Percentiles rank a stretch among this genome's conserved stretches.
These are phyloP conservation scores for Pythium apleroticum DNA, from an alignment of 352 stramenopile species.

Conservation along the genomic window DNA sequence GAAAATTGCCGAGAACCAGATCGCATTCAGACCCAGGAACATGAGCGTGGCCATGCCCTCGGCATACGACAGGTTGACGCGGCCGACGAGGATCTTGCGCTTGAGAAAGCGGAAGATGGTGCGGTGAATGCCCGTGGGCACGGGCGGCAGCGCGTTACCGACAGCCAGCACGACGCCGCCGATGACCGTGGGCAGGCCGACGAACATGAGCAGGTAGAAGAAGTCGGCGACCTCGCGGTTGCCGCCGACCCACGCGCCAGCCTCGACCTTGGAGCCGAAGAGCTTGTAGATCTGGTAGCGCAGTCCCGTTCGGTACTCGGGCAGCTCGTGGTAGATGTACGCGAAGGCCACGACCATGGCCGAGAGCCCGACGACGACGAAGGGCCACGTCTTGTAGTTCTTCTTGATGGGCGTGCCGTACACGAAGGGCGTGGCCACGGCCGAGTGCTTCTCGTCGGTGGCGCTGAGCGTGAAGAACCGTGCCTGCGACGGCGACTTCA, in stretches of 20 bases:
- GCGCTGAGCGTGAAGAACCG: conserved; percentile 76
- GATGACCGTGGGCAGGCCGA: conserved; percentile 74
- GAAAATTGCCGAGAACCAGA: conserved; percentile 83
- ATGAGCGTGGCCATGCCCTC: conserved; percentile 66
- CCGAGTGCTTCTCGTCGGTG: conserved; percentile 40
- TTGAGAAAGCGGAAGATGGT: conserved; percentile 80
- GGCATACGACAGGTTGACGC: conserved; percentile 78
- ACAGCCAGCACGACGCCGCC: conserved; percentile 63
- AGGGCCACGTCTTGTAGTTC: conserved; percentile 84
- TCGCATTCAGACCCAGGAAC: conserved; percentile 74
- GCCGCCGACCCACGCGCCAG: conserved; percentile 63
- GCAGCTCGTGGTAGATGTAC: conserved; percentile 74
- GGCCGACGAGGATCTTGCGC: conserved; percentile 69
- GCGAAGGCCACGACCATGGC: conserved; percentile 52
- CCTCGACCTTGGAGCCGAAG: conserved; percentile 53
- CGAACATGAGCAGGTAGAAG: conserved; percentile 64
- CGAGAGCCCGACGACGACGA: conserved; percentile 51
- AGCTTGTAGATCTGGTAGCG: conserved; percentile 65
- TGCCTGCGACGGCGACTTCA: conserved; percentile 46
- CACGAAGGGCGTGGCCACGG: conserved; percentile 61
- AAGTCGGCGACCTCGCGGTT: conserved; percentile 78
- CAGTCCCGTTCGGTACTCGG: conserved; percentile 65
- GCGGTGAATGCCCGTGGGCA: conserved; percentile 67
- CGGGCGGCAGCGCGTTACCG: conserved; percentile 66
- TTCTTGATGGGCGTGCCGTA: conserved; percentile 79